Conservation (phyloP, 1,284 basidiomycete species). For the Anthracocystis walkeri region DNA sequence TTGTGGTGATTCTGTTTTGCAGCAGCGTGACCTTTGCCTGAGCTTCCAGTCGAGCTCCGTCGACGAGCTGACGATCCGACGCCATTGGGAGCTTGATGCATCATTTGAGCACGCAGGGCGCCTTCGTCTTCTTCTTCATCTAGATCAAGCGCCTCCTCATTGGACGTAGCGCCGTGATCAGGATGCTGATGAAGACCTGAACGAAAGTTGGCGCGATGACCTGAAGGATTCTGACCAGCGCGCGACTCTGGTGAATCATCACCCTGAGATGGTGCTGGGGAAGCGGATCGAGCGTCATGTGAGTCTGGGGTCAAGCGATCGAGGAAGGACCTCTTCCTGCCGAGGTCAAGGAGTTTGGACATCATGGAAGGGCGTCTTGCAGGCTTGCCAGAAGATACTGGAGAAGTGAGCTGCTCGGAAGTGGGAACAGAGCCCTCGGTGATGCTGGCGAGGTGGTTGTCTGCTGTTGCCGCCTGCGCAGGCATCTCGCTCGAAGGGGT, state of each 20-base stretch:
- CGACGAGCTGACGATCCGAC: constrained; percentile 10
- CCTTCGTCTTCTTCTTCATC: constrained; percentile 51
- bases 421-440: constrained; percentile 30
- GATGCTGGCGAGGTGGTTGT: constrained; percentile 30
- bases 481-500: constrained; percentile 13
- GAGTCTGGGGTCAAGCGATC: constrained; percentile 26
- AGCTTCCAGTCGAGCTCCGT: constrained; percentile 44
- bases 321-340: constrained; percentile 41
- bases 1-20: constrained; percentile 22
- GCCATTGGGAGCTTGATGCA: constrained; percentile 9
- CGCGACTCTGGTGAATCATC: constrained; percentile 12
- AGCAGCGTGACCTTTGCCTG: constrained; percentile 8
- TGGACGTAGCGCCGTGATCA: constrained; percentile 9
- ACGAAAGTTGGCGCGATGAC: constrained; percentile 20
- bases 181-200: constrained; percentile 28
- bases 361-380: constrained; percentile 46
- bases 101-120: constrained; percentile 20
- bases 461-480: constrained; percentile 9
- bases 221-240: constrained; percentile 3
- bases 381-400: constrained; percentile 10
- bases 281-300: constrained; percentile 15
- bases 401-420: constrained; percentile 21
- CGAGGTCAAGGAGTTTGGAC: constrained; percentile 45
- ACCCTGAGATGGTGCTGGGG: constrained; percentile 15
- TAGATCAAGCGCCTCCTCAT: constrained; percentile 55